phyloP scores from a whole-genome alignment of 148 eudicot genomes.

The Simmondsia chinensis region DNA sequence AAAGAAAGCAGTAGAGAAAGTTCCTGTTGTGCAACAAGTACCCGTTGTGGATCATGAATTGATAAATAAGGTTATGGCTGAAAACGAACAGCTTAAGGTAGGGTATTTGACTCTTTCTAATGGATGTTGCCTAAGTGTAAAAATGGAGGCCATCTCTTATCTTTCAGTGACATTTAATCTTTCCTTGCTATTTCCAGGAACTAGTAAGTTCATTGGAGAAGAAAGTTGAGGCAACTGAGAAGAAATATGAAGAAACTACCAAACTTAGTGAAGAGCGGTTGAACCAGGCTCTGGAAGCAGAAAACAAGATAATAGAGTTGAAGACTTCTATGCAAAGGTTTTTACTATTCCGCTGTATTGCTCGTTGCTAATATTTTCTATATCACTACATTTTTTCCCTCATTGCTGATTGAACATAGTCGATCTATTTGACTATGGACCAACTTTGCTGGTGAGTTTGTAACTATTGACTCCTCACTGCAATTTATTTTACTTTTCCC shows the following conservation, averaged over 20 bases:
- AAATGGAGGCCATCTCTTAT: neutral
- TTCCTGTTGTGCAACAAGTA: slow-evolving; percentile 34
- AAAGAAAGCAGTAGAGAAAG: slow-evolving; percentile 29
- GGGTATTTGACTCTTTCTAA: too few relatives aligned
- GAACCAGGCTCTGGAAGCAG: slow-evolving; percentile 71
- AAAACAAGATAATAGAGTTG: slow-evolving; percentile 59
- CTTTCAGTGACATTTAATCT: too few relatives aligned
- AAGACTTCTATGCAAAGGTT: slow-evolving; percentile 76
- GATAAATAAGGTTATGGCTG: slow-evolving; percentile 39
- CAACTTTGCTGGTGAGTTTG: neutral
- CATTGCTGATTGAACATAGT: too few relatives aligned
- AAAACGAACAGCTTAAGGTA: slow-evolving; percentile 79
- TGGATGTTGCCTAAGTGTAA: neutral
- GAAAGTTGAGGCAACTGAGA: slow-evolving; percentile 60
- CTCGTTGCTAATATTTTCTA: too few relatives aligned
- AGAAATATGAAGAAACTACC: slow-evolving; percentile 47
- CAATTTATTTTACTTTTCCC: too few relatives aligned
- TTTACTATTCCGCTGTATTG: neutral
- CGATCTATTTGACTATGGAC: neutral
- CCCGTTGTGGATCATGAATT: slow-evolving; percentile 37
- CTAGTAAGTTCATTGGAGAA: slow-evolving; percentile 58
- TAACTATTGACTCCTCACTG: neutral
- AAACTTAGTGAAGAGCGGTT: slow-evolving; percentile 62
- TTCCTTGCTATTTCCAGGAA: slow-evolving; percentile 26
- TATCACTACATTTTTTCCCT: too few relatives aligned